Conservation (phyloP, 2,329 filamentous ascomycete species). For the Xylaria polymorpha region DNA sequence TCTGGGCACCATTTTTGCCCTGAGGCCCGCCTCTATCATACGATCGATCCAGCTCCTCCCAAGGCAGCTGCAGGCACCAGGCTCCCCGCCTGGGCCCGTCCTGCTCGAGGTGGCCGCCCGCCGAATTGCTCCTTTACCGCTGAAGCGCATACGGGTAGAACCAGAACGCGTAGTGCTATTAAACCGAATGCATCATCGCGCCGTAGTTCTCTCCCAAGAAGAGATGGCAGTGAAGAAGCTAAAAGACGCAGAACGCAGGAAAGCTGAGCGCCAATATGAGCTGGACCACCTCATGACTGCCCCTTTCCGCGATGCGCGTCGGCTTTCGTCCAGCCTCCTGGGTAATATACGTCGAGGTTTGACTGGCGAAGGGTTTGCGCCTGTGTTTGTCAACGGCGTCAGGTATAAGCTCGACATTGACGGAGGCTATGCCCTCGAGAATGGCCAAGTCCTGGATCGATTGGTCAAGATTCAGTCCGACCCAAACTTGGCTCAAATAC, state of each 20-base stretch:
- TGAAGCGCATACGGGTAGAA: slow-evolving; percentile 57
- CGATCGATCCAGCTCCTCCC: slow-evolving; percentile 67
- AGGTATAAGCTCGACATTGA: slow-evolving; percentile 69
- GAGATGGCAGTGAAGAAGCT: slow-evolving; percentile 49
- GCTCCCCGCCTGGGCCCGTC: slow-evolving; percentile 46
- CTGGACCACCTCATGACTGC: slow-evolving; percentile 66
- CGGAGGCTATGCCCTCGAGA: slow-evolving; percentile 68
- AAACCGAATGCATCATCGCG: slow-evolving; percentile 50
- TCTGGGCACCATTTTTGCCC: slow-evolving; percentile 69
- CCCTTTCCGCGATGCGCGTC: slow-evolving; percentile 64
- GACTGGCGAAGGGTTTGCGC: slow-evolving; percentile 67
- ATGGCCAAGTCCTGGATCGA: slow-evolving; percentile 68
- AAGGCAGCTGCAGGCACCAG: slow-evolving; percentile 7
- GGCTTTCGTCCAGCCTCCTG: slow-evolving; percentile 57
- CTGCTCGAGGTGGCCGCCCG: slow-evolving; percentile 65
- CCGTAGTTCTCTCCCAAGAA: slow-evolving; percentile 34
- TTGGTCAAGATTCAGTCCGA: slow-evolving; percentile 57
- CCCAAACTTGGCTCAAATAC: slow-evolving; percentile 29
- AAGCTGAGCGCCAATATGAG: slow-evolving; percentile 61
- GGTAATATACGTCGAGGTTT: slow-evolving; percentile 61
- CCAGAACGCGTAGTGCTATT: slow-evolving; percentile 55
- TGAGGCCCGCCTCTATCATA: slow-evolving; percentile 69
- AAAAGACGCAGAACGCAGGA: slow-evolving; percentile 53
- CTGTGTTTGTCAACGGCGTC: slow-evolving; percentile 59
- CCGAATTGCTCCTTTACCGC: slow-evolving; percentile 58